Percentiles rank a stretch among this genome's conserved stretches.
Conservation (phyloP, 1,284 basidiomycete species). For the Tilletia caries region DNA sequence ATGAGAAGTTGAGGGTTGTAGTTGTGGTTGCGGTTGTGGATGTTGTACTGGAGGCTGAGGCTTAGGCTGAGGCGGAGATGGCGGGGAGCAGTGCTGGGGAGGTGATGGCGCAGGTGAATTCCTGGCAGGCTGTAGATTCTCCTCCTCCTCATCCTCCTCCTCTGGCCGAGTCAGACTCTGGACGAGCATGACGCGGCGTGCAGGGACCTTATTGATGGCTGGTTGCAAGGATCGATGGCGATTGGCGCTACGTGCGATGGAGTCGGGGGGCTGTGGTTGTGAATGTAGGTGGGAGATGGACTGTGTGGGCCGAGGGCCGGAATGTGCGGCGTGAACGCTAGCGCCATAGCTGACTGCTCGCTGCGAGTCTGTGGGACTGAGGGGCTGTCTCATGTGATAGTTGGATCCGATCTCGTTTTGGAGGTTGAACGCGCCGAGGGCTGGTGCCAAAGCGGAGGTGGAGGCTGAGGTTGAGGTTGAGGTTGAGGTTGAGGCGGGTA, state of each 20-base stretch:
- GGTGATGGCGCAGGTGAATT: not conserved
- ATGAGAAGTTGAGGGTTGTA: too few species aligned
- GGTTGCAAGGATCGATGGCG: not conserved
- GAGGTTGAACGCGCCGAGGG: not conserved
- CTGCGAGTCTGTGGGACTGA: conserved; percentile 4
- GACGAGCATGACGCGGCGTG: not conserved
- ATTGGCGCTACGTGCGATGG: not conserved
- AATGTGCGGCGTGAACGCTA: not conserved
- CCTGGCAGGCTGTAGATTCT: not conserved
- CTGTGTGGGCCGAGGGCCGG: not conserved
- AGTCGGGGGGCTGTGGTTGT: not conserved
- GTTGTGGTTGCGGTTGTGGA: not conserved
- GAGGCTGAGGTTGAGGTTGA: not conserved
- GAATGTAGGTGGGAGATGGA: not conserved
- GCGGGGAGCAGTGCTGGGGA: not conserved
- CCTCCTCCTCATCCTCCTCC: conserved; percentile 8
- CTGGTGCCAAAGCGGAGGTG: not conserved
- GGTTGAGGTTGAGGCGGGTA: not conserved
- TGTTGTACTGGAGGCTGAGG: not conserved
- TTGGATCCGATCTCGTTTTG: not conserved
- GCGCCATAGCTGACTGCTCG: not conserved
- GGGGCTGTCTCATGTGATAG: conserved; percentile 10
- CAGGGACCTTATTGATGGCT: conserved; percentile 4
- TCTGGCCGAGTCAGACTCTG: not conserved
- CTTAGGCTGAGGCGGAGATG: not conserved